A percentile compares a stretch with the other conserved stretches of the same genome.
These are phyloP conservation scores for Picea abies DNA, from an alignment of 83 land plant genomes.

Conservation along the genomic window DNA sequence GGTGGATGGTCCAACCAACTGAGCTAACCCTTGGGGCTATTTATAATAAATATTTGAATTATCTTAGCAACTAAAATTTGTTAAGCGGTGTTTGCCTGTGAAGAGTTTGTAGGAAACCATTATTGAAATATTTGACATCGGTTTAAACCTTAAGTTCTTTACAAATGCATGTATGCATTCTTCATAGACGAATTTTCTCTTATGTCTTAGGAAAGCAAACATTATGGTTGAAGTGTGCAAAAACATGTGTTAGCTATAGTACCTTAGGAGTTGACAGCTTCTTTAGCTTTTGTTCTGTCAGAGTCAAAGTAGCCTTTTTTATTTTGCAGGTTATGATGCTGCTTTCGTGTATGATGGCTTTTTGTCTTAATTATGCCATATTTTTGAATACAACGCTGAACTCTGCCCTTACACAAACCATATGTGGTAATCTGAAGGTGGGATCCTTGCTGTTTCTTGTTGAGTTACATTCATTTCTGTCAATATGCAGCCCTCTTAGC, in stretches of 20 bases:
- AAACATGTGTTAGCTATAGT: background rate
- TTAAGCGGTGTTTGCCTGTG: background rate
- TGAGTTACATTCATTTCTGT: background rate
- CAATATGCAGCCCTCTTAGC: background rate
- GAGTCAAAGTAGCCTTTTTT: background rate
- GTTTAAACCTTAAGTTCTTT: background rate
- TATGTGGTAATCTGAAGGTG: slow-evolving; percentile 96
- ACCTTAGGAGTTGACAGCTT: background rate
- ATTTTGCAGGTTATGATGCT: slow-evolving; percentile 69
- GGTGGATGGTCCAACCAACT: too few species aligned
- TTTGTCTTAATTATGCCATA: slow-evolving; percentile 78
- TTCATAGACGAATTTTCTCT: background rate
- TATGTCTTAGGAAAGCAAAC: background rate
- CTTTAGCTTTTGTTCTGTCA: background rate
- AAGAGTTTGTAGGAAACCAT: background rate
- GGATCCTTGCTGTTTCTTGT: background rate
- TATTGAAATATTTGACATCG: background rate
- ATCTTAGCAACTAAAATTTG: background rate
- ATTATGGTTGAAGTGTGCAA: background rate
- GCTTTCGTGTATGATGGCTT: slow-evolving; percentile 86
- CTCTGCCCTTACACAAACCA: slow-evolving; percentile 92
- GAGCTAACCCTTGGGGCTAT: too few species aligned
- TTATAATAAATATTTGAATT: background rate
- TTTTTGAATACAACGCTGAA: slow-evolving; percentile 93
- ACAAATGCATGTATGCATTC: background rate